phyloP scores from a whole-genome alignment of 768 basidiomycete genomes.

The Psilocybe cyanescens region DNA sequence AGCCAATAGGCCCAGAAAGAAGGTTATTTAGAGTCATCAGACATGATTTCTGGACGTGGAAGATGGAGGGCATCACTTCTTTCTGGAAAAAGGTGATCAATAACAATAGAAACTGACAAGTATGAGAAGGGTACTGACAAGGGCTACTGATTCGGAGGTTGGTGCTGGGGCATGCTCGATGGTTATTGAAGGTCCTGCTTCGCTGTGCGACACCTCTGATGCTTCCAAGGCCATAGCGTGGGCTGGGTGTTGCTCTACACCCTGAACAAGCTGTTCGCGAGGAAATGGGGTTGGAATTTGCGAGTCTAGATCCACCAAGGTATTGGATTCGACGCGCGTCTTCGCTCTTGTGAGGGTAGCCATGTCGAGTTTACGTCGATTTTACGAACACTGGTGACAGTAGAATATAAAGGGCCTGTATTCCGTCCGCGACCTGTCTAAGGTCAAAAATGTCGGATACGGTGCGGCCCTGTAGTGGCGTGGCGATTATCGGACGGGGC shows the following conservation, averaged over 20 bases:
- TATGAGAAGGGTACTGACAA: slow-evolving; percentile 20
- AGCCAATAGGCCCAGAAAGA: slow-evolving; percentile 53
- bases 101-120: slow-evolving; percentile 7
- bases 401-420: background rate
- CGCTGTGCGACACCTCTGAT: background rate
- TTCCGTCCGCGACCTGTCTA: background rate
- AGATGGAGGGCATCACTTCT: slow-evolving; percentile 74
- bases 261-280: slow-evolving; percentile 32
- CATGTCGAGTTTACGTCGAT: slow-evolving; percentile 25
- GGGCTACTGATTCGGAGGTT: slow-evolving; percentile 15
- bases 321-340: slow-evolving; percentile 22
- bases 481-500: slow-evolving; percentile 3
- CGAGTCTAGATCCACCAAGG: slow-evolving; percentile 26
- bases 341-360: slow-evolving; percentile 44
- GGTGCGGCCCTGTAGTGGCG: background rate
- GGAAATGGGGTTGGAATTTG: slow-evolving; percentile 47
- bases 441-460: background rate
- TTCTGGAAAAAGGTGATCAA: slow-evolving; percentile 37
- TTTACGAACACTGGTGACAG: background rate
- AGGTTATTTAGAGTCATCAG: slow-evolving; percentile 75
- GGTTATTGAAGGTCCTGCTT: slow-evolving; percentile 17
- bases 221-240: slow-evolving; percentile 4
- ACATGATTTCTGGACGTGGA: slow-evolving; percentile 73
- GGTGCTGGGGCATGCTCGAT: slow-evolving; percentile 10
- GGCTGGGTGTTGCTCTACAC: background rate